phyloP scores from a whole-genome alignment of 768 basidiomycete genomes.

The Lactifluus echinatus region DNA sequence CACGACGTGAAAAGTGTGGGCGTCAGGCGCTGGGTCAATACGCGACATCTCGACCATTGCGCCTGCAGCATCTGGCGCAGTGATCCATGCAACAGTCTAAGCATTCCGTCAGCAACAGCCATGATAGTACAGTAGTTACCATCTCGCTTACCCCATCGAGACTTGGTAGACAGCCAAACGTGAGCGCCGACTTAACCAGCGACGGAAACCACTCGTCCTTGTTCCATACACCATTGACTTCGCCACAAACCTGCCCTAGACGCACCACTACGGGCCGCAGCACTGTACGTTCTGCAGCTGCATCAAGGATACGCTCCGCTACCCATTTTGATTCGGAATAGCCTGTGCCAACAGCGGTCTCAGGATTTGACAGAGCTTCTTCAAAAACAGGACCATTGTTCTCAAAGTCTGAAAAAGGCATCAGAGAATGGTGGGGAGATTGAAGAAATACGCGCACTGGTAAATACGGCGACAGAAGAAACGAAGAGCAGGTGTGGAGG shows the following conservation, averaged over 20 bases:
- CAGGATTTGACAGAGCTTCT: slow-evolving; percentile 13
- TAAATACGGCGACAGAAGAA: slow-evolving; percentile 22
- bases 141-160: slow-evolving; percentile 17
- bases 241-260: slow-evolving; percentile 26
- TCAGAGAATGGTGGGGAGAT: not conserved
- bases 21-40: slow-evolving; percentile 7
- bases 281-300: slow-evolving; percentile 16
- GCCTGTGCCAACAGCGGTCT: slow-evolving; percentile 17
- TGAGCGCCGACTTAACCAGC: slow-evolving; percentile 20
- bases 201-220: slow-evolving; percentile 25
- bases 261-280: slow-evolving; percentile 21
- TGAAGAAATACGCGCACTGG: slow-evolving; percentile 8
- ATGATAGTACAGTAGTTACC: not conserved
- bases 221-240: slow-evolving; percentile 25
- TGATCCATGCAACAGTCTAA: slow-evolving; percentile 24
- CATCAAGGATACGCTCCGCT: slow-evolving; percentile 21
- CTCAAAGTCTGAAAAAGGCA: slow-evolving; percentile 18
- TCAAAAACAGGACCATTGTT: slow-evolving; percentile 19
- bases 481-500: slow-evolving; percentile 22
- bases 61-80: slow-evolving; percentile 22
- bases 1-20: slow-evolving; percentile 19
- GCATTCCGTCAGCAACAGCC: not conserved
- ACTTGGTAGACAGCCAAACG: slow-evolving; percentile 21
- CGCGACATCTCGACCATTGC: slow-evolving; percentile 24
- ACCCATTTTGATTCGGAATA: slow-evolving; percentile 25